Evolutionary conservation across 371 early-diverging fungal species (phyloP), one percentile per base, ranked within the genome.

Genomic region (Mucor circinelloides): DNA sequence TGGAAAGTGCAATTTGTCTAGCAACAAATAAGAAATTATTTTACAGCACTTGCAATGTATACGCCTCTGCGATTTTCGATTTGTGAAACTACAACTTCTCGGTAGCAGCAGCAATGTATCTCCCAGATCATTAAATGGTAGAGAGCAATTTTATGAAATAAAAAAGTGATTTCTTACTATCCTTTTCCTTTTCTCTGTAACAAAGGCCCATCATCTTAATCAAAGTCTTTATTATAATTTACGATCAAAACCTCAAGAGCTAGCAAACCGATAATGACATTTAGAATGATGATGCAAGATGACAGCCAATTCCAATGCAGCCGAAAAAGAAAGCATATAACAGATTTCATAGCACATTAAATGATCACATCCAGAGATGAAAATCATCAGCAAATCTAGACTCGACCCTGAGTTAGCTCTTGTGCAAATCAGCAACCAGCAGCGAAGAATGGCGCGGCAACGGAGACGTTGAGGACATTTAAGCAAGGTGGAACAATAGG

Each of bases 21-120:
- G n/a, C 36, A 10, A 42, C 42, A 15, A 42, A 58, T 13, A 38
- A 58, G 6, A 36, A 21, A 17, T n/a, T 38, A 3, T 36, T 31
- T 13, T 36, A 58, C 34, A 58, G 58, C 36, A 58, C 58, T n/a
- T 58, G 40, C 34, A 58, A 58, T 58, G 58, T 58, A 58, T 58
- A 32, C 21, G 38, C 31, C 36, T 58, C 58, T 34, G 58, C 58
- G 12, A 58, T 58, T 32, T 28, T 58, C 21, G 34, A 34, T 19
- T 19, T 58, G 6, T 58, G 58, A 32, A 31, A 32, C 12, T 58
- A 58, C 34, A 17, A 42, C 42, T 42, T 42, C n/a, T 42, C 15
- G 42, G 42, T 8, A 15, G 5, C 42, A 15, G n/a, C n/a, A 42
- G 15, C 42, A 10, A 42, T 42, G 42, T 15, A 42, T 42, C 42